These are phyloP conservation scores for Plantago major DNA, from an alignment of 257 asterid species.

Conservation along the genomic window DNA sequence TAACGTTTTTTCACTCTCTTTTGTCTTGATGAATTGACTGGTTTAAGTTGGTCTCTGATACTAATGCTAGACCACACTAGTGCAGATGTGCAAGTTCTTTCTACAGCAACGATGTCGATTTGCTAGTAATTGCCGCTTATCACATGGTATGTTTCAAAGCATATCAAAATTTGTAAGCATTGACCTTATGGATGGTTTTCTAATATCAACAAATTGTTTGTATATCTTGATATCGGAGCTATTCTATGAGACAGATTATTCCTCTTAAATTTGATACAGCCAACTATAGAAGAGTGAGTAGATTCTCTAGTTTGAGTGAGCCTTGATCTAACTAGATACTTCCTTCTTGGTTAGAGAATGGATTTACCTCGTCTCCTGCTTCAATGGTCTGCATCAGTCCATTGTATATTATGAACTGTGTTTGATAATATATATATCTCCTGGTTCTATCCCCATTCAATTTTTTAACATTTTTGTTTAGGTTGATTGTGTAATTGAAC, in stretches of 20 bases:
- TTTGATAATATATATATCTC: neutral
- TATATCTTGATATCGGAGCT: constrained; percentile 13
- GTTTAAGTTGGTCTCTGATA: constrained; percentile 37
- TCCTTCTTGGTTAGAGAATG: neutral
- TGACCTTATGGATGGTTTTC: constrained; percentile 22
- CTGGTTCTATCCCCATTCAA: neutral
- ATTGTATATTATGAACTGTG: constrained; percentile 1
- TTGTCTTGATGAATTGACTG: constrained; percentile 26
- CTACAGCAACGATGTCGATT: constrained; percentile 98
- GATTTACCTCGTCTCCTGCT: constrained; percentile 2
- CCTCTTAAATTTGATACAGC: constrained; percentile 9
- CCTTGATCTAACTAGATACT: constrained; percentile 5
- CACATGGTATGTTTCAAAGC: constrained; percentile 87
- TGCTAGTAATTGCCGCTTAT: constrained; percentile 98
- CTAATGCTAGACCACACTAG: constrained; percentile 80
- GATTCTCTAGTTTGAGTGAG: constrained; percentile 3
- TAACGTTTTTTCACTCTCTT: constrained; percentile 18
- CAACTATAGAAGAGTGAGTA: constrained; percentile 9
- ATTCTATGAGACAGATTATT: constrained; percentile 9
- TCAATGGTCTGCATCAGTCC: constrained; percentile 3
- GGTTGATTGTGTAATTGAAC: constrained; percentile 15
- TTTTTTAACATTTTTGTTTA: constrained; percentile 8
- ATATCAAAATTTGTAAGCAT: constrained; percentile 23
- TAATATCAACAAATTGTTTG: constrained; percentile 14
- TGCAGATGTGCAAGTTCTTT: constrained; percentile 99